Base-by-base conservation (phyloP, 2,329 filamentous ascomycete species). In the Neocatenulostroma microsporum region DNA sequence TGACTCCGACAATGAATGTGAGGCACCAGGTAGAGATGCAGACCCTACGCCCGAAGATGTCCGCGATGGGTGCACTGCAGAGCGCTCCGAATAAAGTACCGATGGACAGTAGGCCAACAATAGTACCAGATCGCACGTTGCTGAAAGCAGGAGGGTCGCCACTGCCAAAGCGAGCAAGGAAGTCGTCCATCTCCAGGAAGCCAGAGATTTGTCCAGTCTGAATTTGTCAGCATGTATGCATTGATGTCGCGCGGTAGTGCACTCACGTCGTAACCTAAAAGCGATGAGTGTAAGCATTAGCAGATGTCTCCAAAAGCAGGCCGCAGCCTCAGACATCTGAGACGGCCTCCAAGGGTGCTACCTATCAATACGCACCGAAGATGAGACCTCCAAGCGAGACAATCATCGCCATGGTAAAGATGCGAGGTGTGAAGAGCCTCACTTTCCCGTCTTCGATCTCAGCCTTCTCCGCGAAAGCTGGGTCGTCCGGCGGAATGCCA, bases 1-100 rank as follows among this genome's bases (percentile, higher is more conserved):
- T 62, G 30, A 76, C 80, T 36, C 79, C 79, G 20, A 81, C 60
- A 45, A 72, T 76, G 49, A 78, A 76, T 56, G 78, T 74, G 41
- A 81, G 66, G 37, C 76, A 73, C 44, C 76, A 74, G 34, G 67
- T 60, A n/a, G 74, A 73, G 47, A 83, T 82, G 13, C 75, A 74
- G 24, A 73, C 61, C 21, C 73, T 71, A 11, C 79, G 74, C 17
- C 79, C 79, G 30, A 82, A 65, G 3, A 61, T 61, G 42, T 82
- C 78, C 24, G 77, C 73, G 25, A 82, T 61, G 18, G 73, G 75
- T 8, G 76, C 76, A n/a, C 72, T 67, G 21, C 68, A 49, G 6
- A 80, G 58, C 36, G 74, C 72, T 30, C 76, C 76, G 21, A 79
- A 48, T 18, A 80, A 58, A 15, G 73, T 74, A 15, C 78, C 78